Evolutionary conservation across 2,329 filamentous ascomycete species (phyloP).

Genomic region (Pseudophaeomoniella oleicola): DNA sequence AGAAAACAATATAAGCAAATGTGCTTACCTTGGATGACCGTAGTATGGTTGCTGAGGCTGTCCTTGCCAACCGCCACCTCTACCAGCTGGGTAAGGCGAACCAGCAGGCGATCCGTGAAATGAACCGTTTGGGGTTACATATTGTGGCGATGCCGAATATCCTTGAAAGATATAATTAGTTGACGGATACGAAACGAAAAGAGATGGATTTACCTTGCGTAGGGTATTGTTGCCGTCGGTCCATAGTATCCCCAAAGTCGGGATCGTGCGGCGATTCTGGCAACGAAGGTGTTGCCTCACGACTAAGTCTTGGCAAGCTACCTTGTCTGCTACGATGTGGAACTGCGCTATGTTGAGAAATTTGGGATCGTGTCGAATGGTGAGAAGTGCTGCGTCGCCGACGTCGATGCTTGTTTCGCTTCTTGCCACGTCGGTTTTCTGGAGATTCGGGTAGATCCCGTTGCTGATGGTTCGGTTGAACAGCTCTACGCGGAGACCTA

Average conservation of each 20-base stretch:
- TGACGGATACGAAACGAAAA: too few species aligned
- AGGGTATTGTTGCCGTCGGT: conserved; percentile 15
- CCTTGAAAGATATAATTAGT: conserved; percentile 27
- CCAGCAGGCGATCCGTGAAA: conserved; percentile 48
- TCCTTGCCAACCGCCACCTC: conserved; percentile 39
- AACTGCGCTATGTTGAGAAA: not conserved
- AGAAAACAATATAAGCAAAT: conserved; percentile 6
- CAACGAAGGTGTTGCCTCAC: conserved; percentile 1
- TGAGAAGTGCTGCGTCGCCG: not conserved
- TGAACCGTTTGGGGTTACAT: conserved; percentile 37
- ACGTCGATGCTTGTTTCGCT: not conserved
- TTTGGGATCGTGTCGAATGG: not conserved
- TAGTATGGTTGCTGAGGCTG: conserved; percentile 21
- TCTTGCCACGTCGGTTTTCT: not conserved
- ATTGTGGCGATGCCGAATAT: conserved; percentile 45
- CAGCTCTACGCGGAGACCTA: conserved; percentile 15
- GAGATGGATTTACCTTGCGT: conserved; percentile 19
- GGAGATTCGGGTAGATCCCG: not conserved
- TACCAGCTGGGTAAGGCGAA: conserved; percentile 42
- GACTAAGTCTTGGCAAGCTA: not conserved
- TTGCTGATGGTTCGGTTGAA: not conserved
- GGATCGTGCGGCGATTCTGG: conserved; percentile 12
- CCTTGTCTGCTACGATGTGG: not conserved
- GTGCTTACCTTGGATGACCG: conserved; percentile 35
- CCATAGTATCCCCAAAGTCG: conserved; percentile 15